These are phyloP conservation scores for Musa troglodytarum DNA, from an alignment of 176 grass and related monocot genomes.

Conservation along the genomic window DNA sequence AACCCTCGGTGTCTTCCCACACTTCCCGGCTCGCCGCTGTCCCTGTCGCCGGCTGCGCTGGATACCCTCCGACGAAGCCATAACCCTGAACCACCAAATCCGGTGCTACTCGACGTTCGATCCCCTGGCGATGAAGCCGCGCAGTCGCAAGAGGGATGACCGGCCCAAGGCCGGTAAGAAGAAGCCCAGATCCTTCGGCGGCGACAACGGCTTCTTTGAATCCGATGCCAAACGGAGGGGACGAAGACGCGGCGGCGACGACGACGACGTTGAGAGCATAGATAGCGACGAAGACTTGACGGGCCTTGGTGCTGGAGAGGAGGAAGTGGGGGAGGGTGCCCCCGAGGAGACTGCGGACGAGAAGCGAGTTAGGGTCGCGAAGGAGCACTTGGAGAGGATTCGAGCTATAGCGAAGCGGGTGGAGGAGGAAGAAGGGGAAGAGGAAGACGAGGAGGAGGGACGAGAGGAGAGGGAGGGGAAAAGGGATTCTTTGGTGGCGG, in stretches of 20 bases:
- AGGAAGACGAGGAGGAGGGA: constrained; percentile 29
- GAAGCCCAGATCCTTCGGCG: constrained; percentile 15
- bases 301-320: constrained; percentile 21
- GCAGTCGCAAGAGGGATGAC: constrained; percentile 26
- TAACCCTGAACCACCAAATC: not conserved
- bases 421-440: constrained; percentile 44
- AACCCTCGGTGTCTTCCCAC: too few species aligned
- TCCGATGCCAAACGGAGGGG: constrained; percentile 45
- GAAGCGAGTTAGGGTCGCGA: constrained; percentile 75
- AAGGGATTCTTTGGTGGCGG: constrained; percentile 46
- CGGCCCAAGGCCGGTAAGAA: constrained; percentile 23
- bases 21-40: too few species aligned
- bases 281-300: constrained; percentile 48
- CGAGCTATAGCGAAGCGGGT: constrained; percentile 34
- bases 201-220: constrained; percentile 64
- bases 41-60: too few species aligned
- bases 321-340: constrained; percentile 22
- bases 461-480: constrained; percentile 23
- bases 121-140: constrained; percentile 26
- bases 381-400: constrained; percentile 44
- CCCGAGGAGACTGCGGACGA: constrained; percentile 51
- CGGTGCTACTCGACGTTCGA: too few species aligned
- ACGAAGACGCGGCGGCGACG: constrained; percentile 1
- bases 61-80: not conserved
- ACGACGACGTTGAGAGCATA: constrained; percentile 53